A percentile compares a stretch with the other conserved stretches of the same genome.
Evolutionary conservation across 129 eudicot genomes (phyloP).

Genomic region (sunflower (Helianthus annuus)): HanXRQr2.0-SUNRISE NC_035447.2:41362589-41363088

Average conservation of each 20-base stretch:
- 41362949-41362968: too few relatives aligned
- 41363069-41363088: too few relatives aligned
- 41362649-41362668: slow-evolving; percentile 87
- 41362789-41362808: too few relatives aligned
- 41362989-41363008: too few relatives aligned
- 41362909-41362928: too few relatives aligned
- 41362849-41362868: not conserved
- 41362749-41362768: slow-evolving; percentile 53
- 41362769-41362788: not conserved
- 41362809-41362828: too few relatives aligned
- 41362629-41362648: slow-evolving; percentile 71
- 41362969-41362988: too few relatives aligned
- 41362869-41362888: not conserved
- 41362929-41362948: too few relatives aligned
- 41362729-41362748: slow-evolving; percentile 65
- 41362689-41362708: slow-evolving; percentile 72
- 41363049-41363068: too few relatives aligned
- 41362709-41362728: slow-evolving; percentile 76
- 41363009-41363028: too few relatives aligned
- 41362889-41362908: not conserved
- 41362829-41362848: not conserved
- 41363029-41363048: too few relatives aligned
- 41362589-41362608: slow-evolving; percentile 27
- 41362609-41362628: slow-evolving; percentile 27
- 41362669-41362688: slow-evolving; percentile 56